Conservation (phyloP, 2,329 filamentous ascomycete genomes). For the Fusarium guadeloupense region DNA sequence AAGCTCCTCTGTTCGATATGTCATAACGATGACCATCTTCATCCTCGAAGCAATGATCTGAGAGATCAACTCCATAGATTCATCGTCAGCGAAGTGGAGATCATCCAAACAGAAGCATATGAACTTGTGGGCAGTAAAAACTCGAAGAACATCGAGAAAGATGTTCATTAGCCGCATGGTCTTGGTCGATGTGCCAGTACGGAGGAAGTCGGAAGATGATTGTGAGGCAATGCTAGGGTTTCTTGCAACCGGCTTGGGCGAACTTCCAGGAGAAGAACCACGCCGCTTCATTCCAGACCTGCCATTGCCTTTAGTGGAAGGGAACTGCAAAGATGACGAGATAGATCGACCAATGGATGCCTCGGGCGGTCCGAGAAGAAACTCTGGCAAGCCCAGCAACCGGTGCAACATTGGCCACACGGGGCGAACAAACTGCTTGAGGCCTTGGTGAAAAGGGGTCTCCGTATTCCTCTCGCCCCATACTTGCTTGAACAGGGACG, state of each 20-base stretch:
- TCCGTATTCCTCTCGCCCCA: slow-evolving; percentile 74
- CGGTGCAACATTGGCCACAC: slow-evolving; percentile 72
- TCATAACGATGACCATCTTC: slow-evolving; percentile 83
- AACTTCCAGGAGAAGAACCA: slow-evolving; percentile 60
- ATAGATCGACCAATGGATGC: slow-evolving; percentile 47
- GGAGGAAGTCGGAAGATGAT: slow-evolving; percentile 68
- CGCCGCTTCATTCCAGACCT: slow-evolving; percentile 53
- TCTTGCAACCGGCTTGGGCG: slow-evolving; percentile 49
- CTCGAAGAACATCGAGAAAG: slow-evolving; percentile 83
- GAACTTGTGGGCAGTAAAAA: slow-evolving; percentile 84
- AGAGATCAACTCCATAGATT: slow-evolving; percentile 83
- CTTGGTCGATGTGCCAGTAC: slow-evolving; percentile 66
- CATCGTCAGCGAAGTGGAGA: slow-evolving; percentile 87
- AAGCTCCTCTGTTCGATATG: slow-evolving; percentile 74
- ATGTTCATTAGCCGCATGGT: slow-evolving; percentile 84
- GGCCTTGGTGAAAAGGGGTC: slow-evolving; percentile 67
- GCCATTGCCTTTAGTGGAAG: slow-evolving; percentile 44
- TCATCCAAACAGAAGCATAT: slow-evolving; percentile 92
- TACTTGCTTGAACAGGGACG: slow-evolving; percentile 72
- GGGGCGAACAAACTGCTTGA: slow-evolving; percentile 70
- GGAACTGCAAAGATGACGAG: slow-evolving; percentile 49
- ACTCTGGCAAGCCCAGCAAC: slow-evolving; percentile 72
- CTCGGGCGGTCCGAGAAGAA: slow-evolving; percentile 66
- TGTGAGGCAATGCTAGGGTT: slow-evolving; percentile 56
- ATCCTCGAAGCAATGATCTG: slow-evolving; percentile 82